Evolutionary conservation across 2,329 filamentous ascomycete genomes (phyloP), one percentile per base, ranked within the genome.

Genomic region (Chaetomiaceae sp.): DNA sequence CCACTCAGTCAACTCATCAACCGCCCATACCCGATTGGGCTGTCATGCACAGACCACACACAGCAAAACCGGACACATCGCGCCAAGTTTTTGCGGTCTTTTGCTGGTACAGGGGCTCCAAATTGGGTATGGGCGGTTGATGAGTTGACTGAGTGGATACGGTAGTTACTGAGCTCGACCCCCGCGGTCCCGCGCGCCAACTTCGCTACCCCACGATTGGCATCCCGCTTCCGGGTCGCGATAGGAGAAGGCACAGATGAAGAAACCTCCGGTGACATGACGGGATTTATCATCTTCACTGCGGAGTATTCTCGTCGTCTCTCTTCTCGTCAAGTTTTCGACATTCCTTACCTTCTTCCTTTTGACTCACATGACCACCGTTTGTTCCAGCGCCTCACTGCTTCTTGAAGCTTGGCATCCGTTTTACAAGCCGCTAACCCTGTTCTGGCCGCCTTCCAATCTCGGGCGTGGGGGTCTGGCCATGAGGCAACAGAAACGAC

Each of bases 151-250:
- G 25, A 27, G 25, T 5, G 25, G 25, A 27, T 27, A 27, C 9
- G 25, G 5, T 27, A 27, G 5, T 9, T 27, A 27, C 23, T 3
- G 27, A 7, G n/a, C 47, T 8, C 22, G 22, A 43, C 42, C 27
- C 27, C 42, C 42, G 42, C 47, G 29, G 22, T 27, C 44, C 45
- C 45, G 27, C 33, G 27, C 33, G 31, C 29, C 20, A 34, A 14
- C 29, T 17, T 22, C 39, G 29, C 33, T 36, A 50, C 47, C 47
- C 47, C 47, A 42, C 47, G 47, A 44, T 39, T 27, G n/a, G 5
- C 43, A 52, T 40, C 43, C 49, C 47, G n/a, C 20, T 29, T 50
- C 39, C 29, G 38, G 29, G 27, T 8, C 17, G 29, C 34, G 22
- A 19, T 42, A 7, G 47, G 33, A 31, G 34, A 47, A 19, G 14